Percentiles rank a stretch among this genome's conserved stretches.
Evolutionary conservation across 352 stramenopile species (phyloP).

Genomic region (Pythium utonaiense): DNA sequence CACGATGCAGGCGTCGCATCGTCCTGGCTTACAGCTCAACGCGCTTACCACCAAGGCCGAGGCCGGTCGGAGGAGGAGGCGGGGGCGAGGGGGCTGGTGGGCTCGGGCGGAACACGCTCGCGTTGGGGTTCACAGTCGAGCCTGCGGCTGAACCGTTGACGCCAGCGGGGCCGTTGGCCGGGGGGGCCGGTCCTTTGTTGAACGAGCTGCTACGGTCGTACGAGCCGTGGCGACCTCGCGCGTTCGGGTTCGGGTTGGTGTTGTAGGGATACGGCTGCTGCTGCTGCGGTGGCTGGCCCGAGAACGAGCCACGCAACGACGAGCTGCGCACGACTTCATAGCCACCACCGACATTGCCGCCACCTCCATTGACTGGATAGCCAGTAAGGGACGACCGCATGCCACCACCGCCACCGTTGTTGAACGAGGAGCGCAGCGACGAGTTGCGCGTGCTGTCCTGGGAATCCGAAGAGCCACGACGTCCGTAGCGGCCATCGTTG

Average conservation of each 20-base stretch:
- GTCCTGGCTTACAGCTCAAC: constrained; percentile 52
- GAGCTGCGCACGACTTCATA: constrained; percentile 31
- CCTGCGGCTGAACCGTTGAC: constrained; percentile 2
- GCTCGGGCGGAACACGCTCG: background rate
- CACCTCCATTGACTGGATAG: constrained; percentile 16
- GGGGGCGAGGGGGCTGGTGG: constrained; percentile 9
- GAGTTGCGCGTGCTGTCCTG: constrained; percentile 18
- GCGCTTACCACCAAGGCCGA: constrained; percentile 48
- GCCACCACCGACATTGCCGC: constrained; percentile 13
- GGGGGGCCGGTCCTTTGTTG: constrained; percentile 17
- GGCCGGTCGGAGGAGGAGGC: background rate
- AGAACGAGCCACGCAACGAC: constrained; percentile 32
- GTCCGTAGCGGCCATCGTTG: constrained; percentile 33
- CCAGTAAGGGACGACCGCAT: constrained; percentile 24
- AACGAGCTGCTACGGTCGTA: constrained; percentile 35
- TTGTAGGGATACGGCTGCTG: constrained; percentile 27
- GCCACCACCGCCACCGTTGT: constrained; percentile 13
- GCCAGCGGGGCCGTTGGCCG: background rate
- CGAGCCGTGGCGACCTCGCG: constrained; percentile 19
- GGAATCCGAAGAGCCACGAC: constrained; percentile 62
- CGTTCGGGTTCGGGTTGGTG: constrained; percentile 35
- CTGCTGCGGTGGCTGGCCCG: constrained; percentile 14
- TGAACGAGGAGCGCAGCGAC: constrained; percentile 20
- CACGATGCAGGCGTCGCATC: background rate
- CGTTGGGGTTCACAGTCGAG: background rate